Conservation (phyloP, 2,329 filamentous ascomycete species). For the Penicillium sp. region DNA sequence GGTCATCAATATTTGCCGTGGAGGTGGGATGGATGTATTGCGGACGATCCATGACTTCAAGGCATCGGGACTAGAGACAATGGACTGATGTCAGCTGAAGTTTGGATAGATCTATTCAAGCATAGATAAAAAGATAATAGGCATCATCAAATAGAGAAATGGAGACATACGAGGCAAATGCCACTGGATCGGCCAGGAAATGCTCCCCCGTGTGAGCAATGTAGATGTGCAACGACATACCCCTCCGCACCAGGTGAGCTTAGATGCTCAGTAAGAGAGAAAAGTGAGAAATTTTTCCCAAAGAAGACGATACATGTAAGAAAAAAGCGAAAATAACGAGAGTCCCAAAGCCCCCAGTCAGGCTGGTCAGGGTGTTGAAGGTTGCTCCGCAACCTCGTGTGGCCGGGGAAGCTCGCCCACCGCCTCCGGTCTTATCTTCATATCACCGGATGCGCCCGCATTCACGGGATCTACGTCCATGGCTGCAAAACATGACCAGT, state of each 20-base stretch:
- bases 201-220: conserved; percentile 90
- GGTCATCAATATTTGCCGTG: conserved; percentile 85
- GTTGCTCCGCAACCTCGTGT: conserved; percentile 3
- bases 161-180: conserved; percentile 66
- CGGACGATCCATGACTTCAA: conserved; percentile 77
- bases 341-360: conserved; percentile 18
- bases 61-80: conserved; percentile 68
- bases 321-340: background rate
- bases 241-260: conserved; percentile 38
- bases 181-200: conserved; percentile 72
- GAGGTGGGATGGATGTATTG: conserved; percentile 68
- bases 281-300: conserved; percentile 15
- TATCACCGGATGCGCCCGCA: conserved; percentile 31
- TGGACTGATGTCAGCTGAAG: conserved; percentile 20
- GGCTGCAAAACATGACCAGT: conserved; percentile 33
- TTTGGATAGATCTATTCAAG: conserved; percentile 3
- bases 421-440: conserved; percentile 18
- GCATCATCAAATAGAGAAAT: background rate
- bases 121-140: background rate
- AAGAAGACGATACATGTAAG: conserved; percentile 16
- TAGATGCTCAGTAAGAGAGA: conserved; percentile 23
- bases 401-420: conserved; percentile 17
- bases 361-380: conserved; percentile 1
- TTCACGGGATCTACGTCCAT: conserved; percentile 34
- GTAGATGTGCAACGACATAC: conserved; percentile 84